Percentiles rank a stretch among this genome's conserved stretches.
Conservation (phyloP, 2,329 filamentous ascomycete genomes). For the Fusarium citri region DNA sequence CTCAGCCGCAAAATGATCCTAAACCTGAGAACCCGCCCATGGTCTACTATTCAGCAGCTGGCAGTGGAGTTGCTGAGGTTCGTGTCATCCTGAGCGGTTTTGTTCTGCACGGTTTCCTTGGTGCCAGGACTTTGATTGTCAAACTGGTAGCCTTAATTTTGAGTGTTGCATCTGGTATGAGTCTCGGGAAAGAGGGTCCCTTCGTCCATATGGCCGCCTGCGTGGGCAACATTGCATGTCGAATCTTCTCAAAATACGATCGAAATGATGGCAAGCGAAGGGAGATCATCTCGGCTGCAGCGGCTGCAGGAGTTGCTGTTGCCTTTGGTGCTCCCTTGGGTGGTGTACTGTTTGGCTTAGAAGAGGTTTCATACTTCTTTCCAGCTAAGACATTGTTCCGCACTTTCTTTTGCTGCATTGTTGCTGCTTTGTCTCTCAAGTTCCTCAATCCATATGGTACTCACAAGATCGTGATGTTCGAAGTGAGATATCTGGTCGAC, state of each 20-base stretch:
- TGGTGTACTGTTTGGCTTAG: constrained; percentile 90
- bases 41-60: constrained; percentile 95
- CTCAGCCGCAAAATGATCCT: constrained; percentile 53
- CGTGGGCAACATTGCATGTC: constrained; percentile 93
- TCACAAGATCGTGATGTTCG: constrained; percentile 95
- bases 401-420: constrained; percentile 98
- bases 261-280: constrained; percentile 93
- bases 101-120: constrained; percentile 94
- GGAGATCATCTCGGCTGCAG: constrained; percentile 92
- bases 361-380: constrained; percentile 98
- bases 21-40: constrained; percentile 70
- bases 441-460: constrained; percentile 97
- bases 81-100: constrained; percentile 98
- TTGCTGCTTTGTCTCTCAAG: constrained; percentile 89
- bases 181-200: constrained; percentile 92
- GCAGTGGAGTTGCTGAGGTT: constrained; percentile 96
- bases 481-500: constrained; percentile 89
- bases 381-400: constrained; percentile 96
- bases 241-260: constrained; percentile 94
- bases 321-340: constrained; percentile 91
- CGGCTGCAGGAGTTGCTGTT: constrained; percentile 91
- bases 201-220: constrained; percentile 98
- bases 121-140: constrained; percentile 84
- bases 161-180: constrained; percentile 91
- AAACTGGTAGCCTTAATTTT: constrained; percentile 87